Base-by-base conservation (phyloP, 805 yeast species). In the Kuraishia borneana region DNA sequence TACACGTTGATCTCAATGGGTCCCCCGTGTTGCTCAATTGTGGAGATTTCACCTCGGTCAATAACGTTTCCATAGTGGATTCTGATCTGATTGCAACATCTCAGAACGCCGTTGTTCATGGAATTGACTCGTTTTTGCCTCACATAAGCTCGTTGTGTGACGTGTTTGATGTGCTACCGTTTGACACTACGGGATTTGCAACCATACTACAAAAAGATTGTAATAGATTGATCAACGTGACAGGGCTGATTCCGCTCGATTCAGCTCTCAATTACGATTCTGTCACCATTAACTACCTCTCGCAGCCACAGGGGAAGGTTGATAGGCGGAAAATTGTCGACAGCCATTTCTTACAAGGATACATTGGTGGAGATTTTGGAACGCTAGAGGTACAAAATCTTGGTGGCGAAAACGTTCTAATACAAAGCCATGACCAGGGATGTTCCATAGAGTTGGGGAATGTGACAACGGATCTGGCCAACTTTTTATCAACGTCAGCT, bases 81-180 rank as follows among this genome's bases (percentile, higher is more conserved):
- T 53, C 64, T 1, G 79, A 81, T 46, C 50, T 73, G 18, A 55
- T 51, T 34, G 84, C 92, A 2, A 63, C 65, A 34, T 70, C 73
- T 30, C 83, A 77, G 44, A 64, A 73, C 43, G 72, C 88, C 0
- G 70, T 69, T 20, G 71, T 84, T 9, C 84, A 81, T 38, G 85
- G 82, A 1, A 61, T 81, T 2, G 73, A 71, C 36, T 44, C 56
- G 13, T 44, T 68, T 8, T 41, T 80, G 1, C 58, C 22, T 9
- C 25, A 18, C 18, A 18, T 25, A 5, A 9, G 5, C 9, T 8
- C 6, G 6, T 28, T 18, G 19, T 20, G 19, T 25, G 25, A 12
- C n/a, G 32, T 9, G n/a, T n/a, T 17, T 18, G 7, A 17, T 7
- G 17, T 9, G 13, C 7, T 17, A 13, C 12, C 13, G 10, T 8